These are phyloP conservation scores for Arthromyces matolae DNA, from an alignment of 768 basidiomycete genomes.

Conservation along the genomic window DNA sequence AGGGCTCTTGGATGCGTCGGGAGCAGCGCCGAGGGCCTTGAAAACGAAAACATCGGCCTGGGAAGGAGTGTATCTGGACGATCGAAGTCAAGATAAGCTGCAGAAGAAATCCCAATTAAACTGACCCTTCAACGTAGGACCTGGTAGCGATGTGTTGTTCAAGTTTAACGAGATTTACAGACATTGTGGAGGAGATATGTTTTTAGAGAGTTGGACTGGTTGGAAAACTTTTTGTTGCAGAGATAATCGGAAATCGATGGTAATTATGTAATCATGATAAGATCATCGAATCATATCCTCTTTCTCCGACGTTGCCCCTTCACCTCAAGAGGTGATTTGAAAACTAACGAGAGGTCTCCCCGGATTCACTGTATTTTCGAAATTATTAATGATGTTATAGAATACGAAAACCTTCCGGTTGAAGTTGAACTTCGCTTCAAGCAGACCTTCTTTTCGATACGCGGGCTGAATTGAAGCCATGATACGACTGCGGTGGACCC, in stretches of 20 bases:
- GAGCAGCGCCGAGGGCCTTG: slow-evolving; percentile 69
- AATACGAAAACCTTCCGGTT: too few species aligned
- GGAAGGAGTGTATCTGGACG: slow-evolving; percentile 77
- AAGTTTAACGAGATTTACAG: slow-evolving; percentile 65
- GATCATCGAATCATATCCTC: too few species aligned
- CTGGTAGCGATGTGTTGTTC: slow-evolving; percentile 83
- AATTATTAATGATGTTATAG: too few species aligned
- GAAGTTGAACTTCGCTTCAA: too few species aligned
- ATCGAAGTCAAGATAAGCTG: slow-evolving; percentile 15
- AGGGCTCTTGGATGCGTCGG: slow-evolving; percentile 62
- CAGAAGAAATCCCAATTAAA: background rate
- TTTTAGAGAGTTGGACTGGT: slow-evolving; percentile 18
- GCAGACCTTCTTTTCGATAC: too few species aligned
- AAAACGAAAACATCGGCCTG: slow-evolving; percentile 94
- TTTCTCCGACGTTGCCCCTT: too few species aligned
- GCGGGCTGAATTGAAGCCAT: too few species aligned
- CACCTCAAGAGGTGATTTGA: too few species aligned
- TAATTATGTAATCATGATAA: slow-evolving; percentile 17
- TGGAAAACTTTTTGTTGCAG: slow-evolving; percentile 19
- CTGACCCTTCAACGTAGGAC: slow-evolving; percentile 92
- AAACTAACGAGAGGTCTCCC: too few species aligned
- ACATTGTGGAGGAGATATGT: slow-evolving; percentile 55
- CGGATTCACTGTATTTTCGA: too few species aligned
- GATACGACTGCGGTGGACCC: too few species aligned
- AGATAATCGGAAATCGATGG: slow-evolving; percentile 17